These are phyloP conservation scores for Brassica cretica DNA, from an alignment of 345 rosid genomes.

Conservation along the genomic window DNA sequence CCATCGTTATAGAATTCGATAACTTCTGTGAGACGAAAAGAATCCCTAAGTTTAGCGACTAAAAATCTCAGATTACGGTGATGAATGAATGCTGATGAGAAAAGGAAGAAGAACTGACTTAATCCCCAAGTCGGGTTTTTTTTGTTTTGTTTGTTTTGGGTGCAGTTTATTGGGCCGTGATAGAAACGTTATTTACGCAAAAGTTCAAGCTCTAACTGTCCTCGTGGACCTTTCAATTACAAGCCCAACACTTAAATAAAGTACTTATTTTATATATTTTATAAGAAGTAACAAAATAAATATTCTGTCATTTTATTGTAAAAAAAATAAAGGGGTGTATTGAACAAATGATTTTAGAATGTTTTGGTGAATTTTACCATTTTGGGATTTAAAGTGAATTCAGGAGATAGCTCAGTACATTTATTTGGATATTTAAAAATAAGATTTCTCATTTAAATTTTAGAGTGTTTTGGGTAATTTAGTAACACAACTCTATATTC, in stretches of 20 bases:
- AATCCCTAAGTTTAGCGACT: neutral
- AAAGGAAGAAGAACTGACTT: slow-evolving; percentile 28
- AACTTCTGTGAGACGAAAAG: neutral
- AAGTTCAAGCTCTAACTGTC: neutral
- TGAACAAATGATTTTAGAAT: too few relatives aligned
- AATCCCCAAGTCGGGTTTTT: slow-evolving; percentile 34
- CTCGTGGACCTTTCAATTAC: neutral
- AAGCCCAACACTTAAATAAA: neutral
- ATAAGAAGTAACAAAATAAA: too few relatives aligned
- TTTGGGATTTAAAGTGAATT: too few relatives aligned
- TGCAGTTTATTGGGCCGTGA: neutral
- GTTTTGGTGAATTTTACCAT: too few relatives aligned
- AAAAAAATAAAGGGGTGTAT: too few relatives aligned
- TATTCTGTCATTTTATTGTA: too few relatives aligned
- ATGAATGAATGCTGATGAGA: neutral
- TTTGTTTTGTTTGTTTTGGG: neutral
- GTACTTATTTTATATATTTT: neutral
- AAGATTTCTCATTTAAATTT: too few relatives aligned
- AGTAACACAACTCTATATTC: too few relatives aligned
- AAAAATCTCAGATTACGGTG: slow-evolving; percentile 9
- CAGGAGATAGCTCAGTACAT: too few relatives aligned
- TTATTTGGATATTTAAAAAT: too few relatives aligned
- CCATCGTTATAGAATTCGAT: slow-evolving; percentile 11
- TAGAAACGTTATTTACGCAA: neutral
- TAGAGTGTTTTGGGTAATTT: too few relatives aligned